Percentiles rank a stretch among this genome's conserved stretches.
Conservation (phyloP, 805 yeast species). For the Candida yuanshanica region DNA sequence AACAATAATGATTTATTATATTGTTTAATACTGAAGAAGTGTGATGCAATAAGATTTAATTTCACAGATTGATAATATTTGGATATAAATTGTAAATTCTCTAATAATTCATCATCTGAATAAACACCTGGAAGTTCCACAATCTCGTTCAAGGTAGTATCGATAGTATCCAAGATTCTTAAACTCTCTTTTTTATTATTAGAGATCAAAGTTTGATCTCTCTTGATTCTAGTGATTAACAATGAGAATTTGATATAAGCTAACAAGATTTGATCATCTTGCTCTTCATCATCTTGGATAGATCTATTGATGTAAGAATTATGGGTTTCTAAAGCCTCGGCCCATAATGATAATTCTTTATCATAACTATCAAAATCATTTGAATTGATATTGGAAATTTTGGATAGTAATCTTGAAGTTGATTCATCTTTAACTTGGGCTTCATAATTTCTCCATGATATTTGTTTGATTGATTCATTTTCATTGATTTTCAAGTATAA, state of each 20-base stretch:
- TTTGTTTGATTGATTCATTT: constrained; percentile 35
- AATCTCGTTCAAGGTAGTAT: constrained; percentile 49
- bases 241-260: constrained; percentile 72
- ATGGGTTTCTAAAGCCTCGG: constrained; percentile 60
- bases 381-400: constrained; percentile 29
- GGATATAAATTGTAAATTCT: constrained; percentile 46
- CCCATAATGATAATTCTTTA: constrained; percentile 55
- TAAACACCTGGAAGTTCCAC: constrained; percentile 89
- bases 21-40: constrained; percentile 35
- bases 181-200: constrained; percentile 29
- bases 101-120: constrained; percentile 65
- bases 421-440: constrained; percentile 69
- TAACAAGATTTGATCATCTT: constrained; percentile 66
- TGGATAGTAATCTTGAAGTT: constrained; percentile 53
- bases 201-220: constrained; percentile 44
- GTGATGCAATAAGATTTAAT: constrained; percentile 38
- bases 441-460: constrained; percentile 53
- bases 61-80: constrained; percentile 42
- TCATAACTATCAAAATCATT: constrained; percentile 46
- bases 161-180: constrained; percentile 35
- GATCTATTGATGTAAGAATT: constrained; percentile 46
- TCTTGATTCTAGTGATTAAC: constrained; percentile 58
- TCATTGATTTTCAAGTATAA: constrained; percentile 17
- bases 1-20: constrained; percentile 45
- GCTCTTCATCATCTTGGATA: constrained; percentile 47